Base-by-base conservation (phyloP, 257 asterid species). In the Solanum sejunctum region DNA sequence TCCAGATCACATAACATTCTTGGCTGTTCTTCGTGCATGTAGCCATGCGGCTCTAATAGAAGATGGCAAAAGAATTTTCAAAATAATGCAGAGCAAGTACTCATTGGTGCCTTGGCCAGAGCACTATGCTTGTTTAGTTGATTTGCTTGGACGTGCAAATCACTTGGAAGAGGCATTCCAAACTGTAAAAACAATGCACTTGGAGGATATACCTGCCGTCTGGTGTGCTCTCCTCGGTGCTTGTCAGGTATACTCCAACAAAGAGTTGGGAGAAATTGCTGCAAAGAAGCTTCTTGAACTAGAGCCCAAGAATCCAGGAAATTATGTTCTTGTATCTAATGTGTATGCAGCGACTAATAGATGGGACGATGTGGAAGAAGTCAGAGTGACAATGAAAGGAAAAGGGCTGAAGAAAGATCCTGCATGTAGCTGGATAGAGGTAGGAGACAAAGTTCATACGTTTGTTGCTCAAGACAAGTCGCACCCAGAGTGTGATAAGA, bases 351-450 rank as follows among this genome's bases (percentile, higher is more conserved):
- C 92, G 15, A 88, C 85, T 21, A 90, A 87, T 89, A 93, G 94
- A 90, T 96, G 98, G 99, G 93, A 88, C 13, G 93, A 94, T 13
- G 97, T 88, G 80, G 96, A 92, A 89, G 88, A 89, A 81, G 91
- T 96, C 87, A 88, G 99, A 69, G 78, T 41, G 79, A 84, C 64
- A 51, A 94, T 94, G 98, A 93, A 86, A 88, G 87, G 20, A 36
- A 93, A 87, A 88, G 95, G 95, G 81, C 83, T 94, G 86, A 93
- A 88, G 87, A 96, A 94, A 85, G 96, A 92, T 70, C 98, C 98
- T 7, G 98, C 97, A 20, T 96, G 99, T 86, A 94, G 99, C 84
- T 96, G 99, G 99, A 92, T 93, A 63, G 96, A 94, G 84, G 70
- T 92, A 49, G 91, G 93, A 36, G 85, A 91, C 83, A 84, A 84